Conservation (phyloP, 2,329 filamentous ascomycete species). For the Bipolaris oryzae region DNA sequence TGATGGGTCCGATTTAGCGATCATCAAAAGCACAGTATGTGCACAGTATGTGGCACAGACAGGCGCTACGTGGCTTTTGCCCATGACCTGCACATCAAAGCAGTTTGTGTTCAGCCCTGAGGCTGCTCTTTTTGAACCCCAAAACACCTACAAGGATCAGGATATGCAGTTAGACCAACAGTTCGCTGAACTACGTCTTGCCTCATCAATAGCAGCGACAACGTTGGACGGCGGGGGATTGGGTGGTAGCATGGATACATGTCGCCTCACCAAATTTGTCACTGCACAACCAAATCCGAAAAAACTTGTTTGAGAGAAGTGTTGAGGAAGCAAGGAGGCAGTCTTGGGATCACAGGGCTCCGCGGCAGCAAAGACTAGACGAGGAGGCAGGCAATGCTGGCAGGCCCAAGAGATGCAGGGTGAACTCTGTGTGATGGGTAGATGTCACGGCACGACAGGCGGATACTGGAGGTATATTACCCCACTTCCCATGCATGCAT, state of each 20-base stretch:
- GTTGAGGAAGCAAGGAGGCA: slow-evolving; percentile 8
- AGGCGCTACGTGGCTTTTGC: slow-evolving; percentile 11
- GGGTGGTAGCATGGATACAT: slow-evolving; percentile 13
- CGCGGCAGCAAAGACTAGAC: slow-evolving; percentile 6
- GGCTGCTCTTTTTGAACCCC: slow-evolving; percentile 34
- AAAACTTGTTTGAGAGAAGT: not conserved
- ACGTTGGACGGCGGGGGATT: slow-evolving; percentile 14
- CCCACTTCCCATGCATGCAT: slow-evolving; percentile 1
- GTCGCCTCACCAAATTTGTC: slow-evolving; percentile 25
- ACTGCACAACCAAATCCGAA: slow-evolving; percentile 1
- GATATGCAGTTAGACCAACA: slow-evolving; percentile 3
- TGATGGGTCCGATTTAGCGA: not conserved
- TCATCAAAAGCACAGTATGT: slow-evolving; percentile 3
- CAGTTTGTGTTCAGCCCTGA: slow-evolving; percentile 26
- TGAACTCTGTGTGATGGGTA: slow-evolving; percentile 25
- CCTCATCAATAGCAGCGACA: slow-evolving; percentile 14
- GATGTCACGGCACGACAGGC: slow-evolving; percentile 10
- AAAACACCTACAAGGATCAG: not conserved
- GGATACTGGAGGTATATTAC: not conserved
- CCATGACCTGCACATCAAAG: slow-evolving; percentile 23
- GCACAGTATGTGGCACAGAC: slow-evolving; percentile 3
- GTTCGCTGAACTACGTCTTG: slow-evolving; percentile 29
- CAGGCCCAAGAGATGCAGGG: slow-evolving; percentile 16
- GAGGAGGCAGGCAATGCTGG: not conserved
- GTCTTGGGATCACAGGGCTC: slow-evolving; percentile 12